These are phyloP conservation scores for Colletotrichum tanaceti DNA, from an alignment of 2,329 filamentous ascomycete genomes.

Conservation along the genomic window DNA sequence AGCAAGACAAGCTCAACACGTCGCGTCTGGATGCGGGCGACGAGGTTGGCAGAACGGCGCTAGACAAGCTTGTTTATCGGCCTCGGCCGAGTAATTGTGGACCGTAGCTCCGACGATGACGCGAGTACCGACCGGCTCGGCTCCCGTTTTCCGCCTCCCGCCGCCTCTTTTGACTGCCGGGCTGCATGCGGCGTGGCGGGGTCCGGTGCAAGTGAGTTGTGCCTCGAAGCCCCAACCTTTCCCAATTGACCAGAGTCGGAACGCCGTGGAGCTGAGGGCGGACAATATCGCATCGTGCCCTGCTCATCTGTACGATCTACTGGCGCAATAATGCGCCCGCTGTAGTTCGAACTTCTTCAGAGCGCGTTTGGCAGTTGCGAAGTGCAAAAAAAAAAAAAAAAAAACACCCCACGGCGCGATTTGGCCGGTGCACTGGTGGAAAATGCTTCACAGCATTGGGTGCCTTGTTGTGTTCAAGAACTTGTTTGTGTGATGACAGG, in stretches of 20 bases:
- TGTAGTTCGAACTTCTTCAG: not conserved
- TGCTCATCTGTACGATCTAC: conserved; percentile 3
- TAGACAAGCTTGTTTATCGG: conserved; percentile 39
- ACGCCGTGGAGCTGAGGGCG: conserved; percentile 4
- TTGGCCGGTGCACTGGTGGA: not conserved
- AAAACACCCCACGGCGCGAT: not conserved
- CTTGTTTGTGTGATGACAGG: conserved; percentile 24
- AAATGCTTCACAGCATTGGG: not conserved
- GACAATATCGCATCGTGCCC: not conserved
- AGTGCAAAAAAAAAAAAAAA: not conserved
- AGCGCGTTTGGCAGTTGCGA: not conserved
- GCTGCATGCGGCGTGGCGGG: not conserved
- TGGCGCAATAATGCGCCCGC: conserved; percentile 19
- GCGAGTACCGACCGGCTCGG: conserved; percentile 20
- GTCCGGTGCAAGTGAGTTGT: not conserved
- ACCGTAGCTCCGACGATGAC: conserved; percentile 8
- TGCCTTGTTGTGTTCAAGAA: not conserved
- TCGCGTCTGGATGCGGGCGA: conserved; percentile 10
- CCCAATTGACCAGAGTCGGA: too few relatives aligned
- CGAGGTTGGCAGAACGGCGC: conserved; percentile 33
- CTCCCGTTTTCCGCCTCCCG: conserved; percentile 23
- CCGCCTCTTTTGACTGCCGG: conserved; percentile 10
- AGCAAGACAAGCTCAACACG: conserved; percentile 4
- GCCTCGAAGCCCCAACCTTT: not conserved
- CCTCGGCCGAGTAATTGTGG: conserved; percentile 32